Evolutionary conservation across 257 asterid genomes (phyloP).

Genomic region (Salvia hispanica): DNA sequence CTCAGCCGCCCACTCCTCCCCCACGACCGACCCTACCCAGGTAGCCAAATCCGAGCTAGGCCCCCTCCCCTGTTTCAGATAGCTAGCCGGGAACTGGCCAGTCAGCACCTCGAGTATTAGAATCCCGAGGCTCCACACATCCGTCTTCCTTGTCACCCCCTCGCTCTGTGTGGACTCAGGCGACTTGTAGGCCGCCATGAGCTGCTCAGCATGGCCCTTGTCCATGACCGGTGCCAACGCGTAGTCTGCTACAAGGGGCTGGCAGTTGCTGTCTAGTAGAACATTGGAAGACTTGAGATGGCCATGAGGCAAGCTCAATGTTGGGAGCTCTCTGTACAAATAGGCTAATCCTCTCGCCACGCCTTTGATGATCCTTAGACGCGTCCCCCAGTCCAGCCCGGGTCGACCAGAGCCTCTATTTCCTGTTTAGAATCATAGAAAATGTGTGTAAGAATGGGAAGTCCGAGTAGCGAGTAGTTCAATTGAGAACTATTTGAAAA

Average conservation of each 20-base stretch:
- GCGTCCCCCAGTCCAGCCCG: slow-evolving; percentile 53
- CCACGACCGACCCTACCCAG: slow-evolving; percentile 67
- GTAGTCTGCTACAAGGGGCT: slow-evolving; percentile 56
- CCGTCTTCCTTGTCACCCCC: slow-evolving; percentile 44
- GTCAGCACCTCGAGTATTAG: slow-evolving; percentile 69
- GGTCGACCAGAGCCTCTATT: slow-evolving; percentile 39
- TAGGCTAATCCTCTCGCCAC: slow-evolving; percentile 57
- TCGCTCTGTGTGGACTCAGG: slow-evolving; percentile 48
- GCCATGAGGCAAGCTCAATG: slow-evolving; percentile 59
- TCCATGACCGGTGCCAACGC: slow-evolving; percentile 52
- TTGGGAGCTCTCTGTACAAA: slow-evolving; percentile 50
- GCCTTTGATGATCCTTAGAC: slow-evolving; percentile 66
- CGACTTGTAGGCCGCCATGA: slow-evolving; percentile 69
- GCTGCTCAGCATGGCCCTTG: slow-evolving; percentile 53
- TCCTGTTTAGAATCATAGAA: slow-evolving; percentile 27
- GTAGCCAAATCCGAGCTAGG: slow-evolving; percentile 55
- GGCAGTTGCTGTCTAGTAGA: slow-evolving; percentile 39
- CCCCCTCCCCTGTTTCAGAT: slow-evolving; percentile 52
- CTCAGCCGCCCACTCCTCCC: slow-evolving; percentile 72
- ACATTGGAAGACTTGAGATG: slow-evolving; percentile 75
- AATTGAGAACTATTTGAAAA: too few relatives aligned
- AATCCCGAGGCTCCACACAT: slow-evolving; percentile 76
- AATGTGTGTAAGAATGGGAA: neutral
- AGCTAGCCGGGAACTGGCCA: slow-evolving; percentile 58
- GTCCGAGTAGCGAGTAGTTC: too few relatives aligned